Conservation (phyloP, 495 filamentous ascomycete genomes). For the Daldinia bambusicola region DNA sequence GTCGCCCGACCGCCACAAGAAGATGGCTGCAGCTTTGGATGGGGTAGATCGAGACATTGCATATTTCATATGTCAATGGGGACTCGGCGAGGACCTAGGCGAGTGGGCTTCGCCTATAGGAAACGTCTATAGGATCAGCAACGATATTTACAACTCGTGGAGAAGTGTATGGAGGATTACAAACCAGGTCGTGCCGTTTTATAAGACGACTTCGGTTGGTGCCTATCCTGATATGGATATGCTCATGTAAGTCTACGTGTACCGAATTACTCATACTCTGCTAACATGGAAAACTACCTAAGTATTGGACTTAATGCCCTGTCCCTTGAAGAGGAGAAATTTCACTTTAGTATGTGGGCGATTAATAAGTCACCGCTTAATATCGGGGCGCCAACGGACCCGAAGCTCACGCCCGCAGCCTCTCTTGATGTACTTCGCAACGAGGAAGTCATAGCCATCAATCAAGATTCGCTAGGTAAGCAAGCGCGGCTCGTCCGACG, state of each 20-base stretch:
- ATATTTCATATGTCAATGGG: constrained; percentile 66
- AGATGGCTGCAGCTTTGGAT: constrained; percentile 47
- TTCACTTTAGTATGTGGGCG: constrained; percentile 68
- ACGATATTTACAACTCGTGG: constrained; percentile 66
- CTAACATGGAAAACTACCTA: constrained; percentile 30
- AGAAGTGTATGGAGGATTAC: constrained; percentile 60
- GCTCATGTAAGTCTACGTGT: constrained; percentile 55
- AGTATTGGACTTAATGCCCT: constrained; percentile 48
- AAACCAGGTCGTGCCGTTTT: constrained; percentile 59
- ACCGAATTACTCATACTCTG: constrained; percentile 33
- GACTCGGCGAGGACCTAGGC: constrained; percentile 58
- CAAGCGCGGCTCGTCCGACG: constrained; percentile 51
- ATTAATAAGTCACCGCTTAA: constrained; percentile 66
- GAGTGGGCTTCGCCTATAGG: constrained; percentile 60
- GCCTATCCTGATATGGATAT: constrained; percentile 68
- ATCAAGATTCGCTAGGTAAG: constrained; percentile 63
- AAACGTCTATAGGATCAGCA: constrained; percentile 64
- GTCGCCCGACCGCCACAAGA: constrained; percentile 50
- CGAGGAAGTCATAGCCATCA: constrained; percentile 62
- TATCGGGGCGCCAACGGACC: constrained; percentile 59
- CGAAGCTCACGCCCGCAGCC: constrained; percentile 50
- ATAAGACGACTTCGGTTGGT: constrained; percentile 52
- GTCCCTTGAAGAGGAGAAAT: constrained; percentile 55
- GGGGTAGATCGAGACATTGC: constrained; percentile 51
- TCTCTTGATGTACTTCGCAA: constrained; percentile 59